A percentile compares a stretch with the other conserved stretches of the same genome.
Evolutionary conservation across 495 filamentous ascomycete species (phyloP).

Genomic region (Geoglossum glabrum): DNA sequence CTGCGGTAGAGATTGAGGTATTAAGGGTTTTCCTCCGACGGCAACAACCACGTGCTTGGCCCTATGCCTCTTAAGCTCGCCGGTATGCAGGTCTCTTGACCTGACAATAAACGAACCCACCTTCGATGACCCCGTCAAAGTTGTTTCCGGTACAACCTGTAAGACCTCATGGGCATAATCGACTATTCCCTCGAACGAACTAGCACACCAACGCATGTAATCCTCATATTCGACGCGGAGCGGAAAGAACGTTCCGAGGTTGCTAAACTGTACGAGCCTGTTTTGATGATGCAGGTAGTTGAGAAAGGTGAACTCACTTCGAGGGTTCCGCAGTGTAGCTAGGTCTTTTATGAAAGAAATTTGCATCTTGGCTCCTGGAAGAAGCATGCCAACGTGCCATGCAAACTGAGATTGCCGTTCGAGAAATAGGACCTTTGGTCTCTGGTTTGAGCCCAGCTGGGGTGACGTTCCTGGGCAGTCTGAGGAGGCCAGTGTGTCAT

Average conservation of each 20-base stretch:
- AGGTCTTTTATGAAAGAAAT: slow-evolving; percentile 96
- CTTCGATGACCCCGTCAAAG: slow-evolving; percentile 15
- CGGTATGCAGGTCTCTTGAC: slow-evolving; percentile 31
- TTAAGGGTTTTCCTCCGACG: slow-evolving; percentile 57
- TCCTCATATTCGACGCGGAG: slow-evolving; percentile 81
- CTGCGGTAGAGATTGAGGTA: slow-evolving; percentile 44
- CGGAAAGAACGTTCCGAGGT: slow-evolving; percentile 74
- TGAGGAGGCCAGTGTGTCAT: slow-evolving; percentile 35
- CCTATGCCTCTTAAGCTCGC: slow-evolving; percentile 29
- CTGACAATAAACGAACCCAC: slow-evolving; percentile 34
- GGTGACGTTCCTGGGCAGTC: slow-evolving; percentile 13
- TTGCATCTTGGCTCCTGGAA: slow-evolving; percentile 88
- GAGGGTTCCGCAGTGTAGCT: slow-evolving; percentile 69
- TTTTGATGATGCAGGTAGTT: slow-evolving; percentile 72
- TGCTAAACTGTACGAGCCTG: slow-evolving; percentile 72
- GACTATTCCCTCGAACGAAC: slow-evolving; percentile 59
- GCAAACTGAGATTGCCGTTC: slow-evolving; percentile 68
- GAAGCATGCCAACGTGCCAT: slow-evolving; percentile 91
- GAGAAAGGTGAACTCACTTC: slow-evolving; percentile 83
- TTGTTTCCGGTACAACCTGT: slow-evolving; percentile 29
- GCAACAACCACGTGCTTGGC: slow-evolving; percentile 76
- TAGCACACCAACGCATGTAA: slow-evolving; percentile 83
- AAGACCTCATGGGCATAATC: slow-evolving; percentile 59
- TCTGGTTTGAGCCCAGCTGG: slow-evolving; percentile 13
- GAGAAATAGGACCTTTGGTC: slow-evolving; percentile 60